Evolutionary conservation across 441 rosid species (phyloP).

Genomic region (Adansonia grandidieri): DNA sequence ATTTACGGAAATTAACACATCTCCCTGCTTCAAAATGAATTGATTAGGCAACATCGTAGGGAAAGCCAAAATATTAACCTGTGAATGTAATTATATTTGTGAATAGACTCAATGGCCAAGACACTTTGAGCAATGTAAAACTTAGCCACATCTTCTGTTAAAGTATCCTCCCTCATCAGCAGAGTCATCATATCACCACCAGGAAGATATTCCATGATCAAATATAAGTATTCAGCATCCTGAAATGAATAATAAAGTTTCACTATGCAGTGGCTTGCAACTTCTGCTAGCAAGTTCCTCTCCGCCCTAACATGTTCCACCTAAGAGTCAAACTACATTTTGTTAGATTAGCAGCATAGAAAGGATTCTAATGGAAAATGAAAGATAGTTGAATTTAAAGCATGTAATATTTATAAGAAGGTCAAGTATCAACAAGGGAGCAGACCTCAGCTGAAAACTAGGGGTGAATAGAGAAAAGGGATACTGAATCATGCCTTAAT

Average conservation of each 20-base stretch:
- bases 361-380: neutral
- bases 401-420: neutral
- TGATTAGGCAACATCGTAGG: slow-evolving; percentile 20
- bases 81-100: slow-evolving; percentile 87
- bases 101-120: slow-evolving; percentile 92
- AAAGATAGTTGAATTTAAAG: neutral
- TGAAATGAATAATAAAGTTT: slow-evolving; percentile 97
- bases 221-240: slow-evolving; percentile 84
- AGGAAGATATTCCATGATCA: slow-evolving; percentile 97
- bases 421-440: neutral
- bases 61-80: slow-evolving; percentile 53
- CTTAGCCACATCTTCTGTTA: slow-evolving; percentile 80
- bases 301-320: slow-evolving; percentile 98
- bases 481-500: neutral
- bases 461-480: neutral
- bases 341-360: slow-evolving; percentile 14
- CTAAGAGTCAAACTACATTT: slow-evolving; percentile 40
- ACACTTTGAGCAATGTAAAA: slow-evolving; percentile 96
- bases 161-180: slow-evolving; percentile 90
- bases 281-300: slow-evolving; percentile 95
- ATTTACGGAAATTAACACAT: slow-evolving; percentile 7
- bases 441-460: neutral
- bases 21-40: slow-evolving; percentile 20
- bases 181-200: slow-evolving; percentile 98
- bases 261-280: slow-evolving; percentile 92